phyloP scores from a whole-genome alignment of 2,329 filamentous ascomycete species.

The Trichoderma sp. region DNA sequence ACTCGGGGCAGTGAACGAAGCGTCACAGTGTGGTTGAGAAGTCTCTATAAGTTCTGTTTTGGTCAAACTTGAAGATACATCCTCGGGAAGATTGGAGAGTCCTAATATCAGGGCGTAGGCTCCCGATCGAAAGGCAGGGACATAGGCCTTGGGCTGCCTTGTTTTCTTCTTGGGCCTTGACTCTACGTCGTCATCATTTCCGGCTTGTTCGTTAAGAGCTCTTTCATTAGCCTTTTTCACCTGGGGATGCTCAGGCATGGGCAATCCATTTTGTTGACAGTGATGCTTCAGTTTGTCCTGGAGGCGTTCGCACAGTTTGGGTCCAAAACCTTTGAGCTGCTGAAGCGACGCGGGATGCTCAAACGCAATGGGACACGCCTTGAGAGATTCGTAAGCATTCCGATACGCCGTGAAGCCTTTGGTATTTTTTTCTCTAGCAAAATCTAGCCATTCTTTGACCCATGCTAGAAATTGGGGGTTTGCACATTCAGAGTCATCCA shows the following conservation, averaged over 20 bases:
- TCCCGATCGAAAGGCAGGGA: constrained; percentile 72
- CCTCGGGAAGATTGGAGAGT: constrained; percentile 60
- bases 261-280: constrained; percentile 66
- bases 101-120: constrained; percentile 72
- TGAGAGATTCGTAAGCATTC: constrained; percentile 75
- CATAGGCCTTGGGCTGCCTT: constrained; percentile 65
- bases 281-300: constrained; percentile 61
- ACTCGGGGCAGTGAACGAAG: constrained; percentile 68
- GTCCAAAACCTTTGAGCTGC: constrained; percentile 72
- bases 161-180: constrained; percentile 56
- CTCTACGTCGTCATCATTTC: constrained; percentile 38
- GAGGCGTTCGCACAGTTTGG: constrained; percentile 69
- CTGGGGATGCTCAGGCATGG: constrained; percentile 63
- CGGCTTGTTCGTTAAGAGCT: constrained; percentile 36
- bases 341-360: constrained; percentile 72
- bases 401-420: constrained; percentile 73
- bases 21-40: constrained; percentile 71
- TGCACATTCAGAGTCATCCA: constrained; percentile 48
- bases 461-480: constrained; percentile 73
- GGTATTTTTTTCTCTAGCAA: constrained; percentile 66
- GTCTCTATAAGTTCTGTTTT: constrained; percentile 68
- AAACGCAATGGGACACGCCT: constrained; percentile 70
- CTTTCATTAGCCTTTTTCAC: constrained; percentile 42
- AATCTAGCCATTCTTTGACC: constrained; percentile 76
- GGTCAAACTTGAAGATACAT: constrained; percentile 56